Conservation (phyloP, 495 filamentous ascomycete genomes). For the Trichoderma parareesei region DNA sequence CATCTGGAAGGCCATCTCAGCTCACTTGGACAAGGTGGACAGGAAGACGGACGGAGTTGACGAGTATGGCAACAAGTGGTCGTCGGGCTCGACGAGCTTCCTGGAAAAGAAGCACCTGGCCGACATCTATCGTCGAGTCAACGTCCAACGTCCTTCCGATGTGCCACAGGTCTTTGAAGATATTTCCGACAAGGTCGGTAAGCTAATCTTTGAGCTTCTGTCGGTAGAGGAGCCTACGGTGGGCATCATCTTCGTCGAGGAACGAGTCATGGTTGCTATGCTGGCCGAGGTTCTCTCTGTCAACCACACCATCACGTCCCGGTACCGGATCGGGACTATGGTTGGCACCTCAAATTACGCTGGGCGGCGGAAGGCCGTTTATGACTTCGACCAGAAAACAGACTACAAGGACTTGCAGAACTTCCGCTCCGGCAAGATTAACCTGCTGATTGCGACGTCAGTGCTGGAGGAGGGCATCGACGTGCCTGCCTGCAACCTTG, state of each 20-base stretch:
- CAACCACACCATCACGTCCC: conserved; percentile 48
- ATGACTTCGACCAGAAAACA: conserved; percentile 45
- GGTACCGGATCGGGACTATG: conserved; percentile 56
- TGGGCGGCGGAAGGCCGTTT: conserved; percentile 43
- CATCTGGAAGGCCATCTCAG: conserved; percentile 47
- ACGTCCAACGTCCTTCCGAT: conserved; percentile 23
- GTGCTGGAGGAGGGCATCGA: conserved; percentile 93
- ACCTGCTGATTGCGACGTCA: conserved; percentile 75
- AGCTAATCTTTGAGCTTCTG: conserved; percentile 47
- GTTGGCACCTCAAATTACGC: conserved; percentile 58
- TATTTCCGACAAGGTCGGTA: conserved; percentile 46
- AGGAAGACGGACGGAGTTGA: conserved; percentile 24
- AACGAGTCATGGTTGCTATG: conserved; percentile 60
- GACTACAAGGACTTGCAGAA: conserved; percentile 60
- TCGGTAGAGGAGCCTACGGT: conserved; percentile 42
- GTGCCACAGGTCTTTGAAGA: conserved; percentile 14
- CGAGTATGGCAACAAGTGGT: conserved; percentile 30
- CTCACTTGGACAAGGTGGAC: conserved; percentile 32
- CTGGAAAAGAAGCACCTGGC: conserved; percentile 55
- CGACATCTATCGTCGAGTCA: conserved; percentile 39
- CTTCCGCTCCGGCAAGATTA: conserved; percentile 60
- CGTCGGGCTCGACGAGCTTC: conserved; percentile 19
- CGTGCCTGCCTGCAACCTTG: conserved; percentile 73
- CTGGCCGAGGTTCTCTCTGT: conserved; percentile 56
- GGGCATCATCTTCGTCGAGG: conserved; percentile 72